Evolutionary conservation across 2,329 filamentous ascomycete genomes (phyloP).

Genomic region (Penicillium capsulatum): DNA sequence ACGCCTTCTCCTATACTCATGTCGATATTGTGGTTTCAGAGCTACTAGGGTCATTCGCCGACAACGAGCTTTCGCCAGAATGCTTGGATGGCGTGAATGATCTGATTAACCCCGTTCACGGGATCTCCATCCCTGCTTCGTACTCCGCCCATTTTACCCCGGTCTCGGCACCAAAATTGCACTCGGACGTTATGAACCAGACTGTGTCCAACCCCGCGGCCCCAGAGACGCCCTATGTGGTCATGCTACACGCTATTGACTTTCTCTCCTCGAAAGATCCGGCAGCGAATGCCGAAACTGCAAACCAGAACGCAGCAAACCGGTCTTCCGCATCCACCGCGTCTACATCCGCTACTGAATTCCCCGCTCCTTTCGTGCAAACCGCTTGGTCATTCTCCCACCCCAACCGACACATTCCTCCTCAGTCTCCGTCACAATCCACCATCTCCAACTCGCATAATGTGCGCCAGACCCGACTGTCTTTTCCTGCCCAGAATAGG

Average conservation of each 20-base stretch:
- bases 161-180: conserved; percentile 78
- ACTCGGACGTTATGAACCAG: conserved; percentile 71
- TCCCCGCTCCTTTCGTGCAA: conserved; percentile 38
- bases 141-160: conserved; percentile 95
- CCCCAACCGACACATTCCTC: conserved; percentile 38
- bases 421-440: conserved; percentile 29
- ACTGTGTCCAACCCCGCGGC: conserved; percentile 61
- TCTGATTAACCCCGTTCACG: conserved; percentile 72
- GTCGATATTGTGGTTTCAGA: conserved; percentile 93
- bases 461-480: conserved; percentile 69
- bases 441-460: conserved; percentile 85
- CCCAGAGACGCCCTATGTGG: conserved; percentile 90
- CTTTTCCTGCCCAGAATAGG: conserved; percentile 71
- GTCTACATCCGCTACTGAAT: conserved; percentile 29
- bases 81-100: conserved; percentile 94
- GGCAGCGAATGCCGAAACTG: conserved; percentile 24
- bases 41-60: conserved; percentile 84
- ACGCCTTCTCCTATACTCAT: conserved; percentile 28
- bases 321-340: conserved; percentile 28
- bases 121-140: conserved; percentile 87
- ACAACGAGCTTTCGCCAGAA: conserved; percentile 95
- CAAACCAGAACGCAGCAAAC: conserved; percentile 18
- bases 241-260: conserved; percentile 85
- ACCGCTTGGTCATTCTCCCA: conserved; percentile 46
- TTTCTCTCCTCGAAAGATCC: conserved; percentile 68